Evolutionary conservation across 2,329 filamentous ascomycete genomes (phyloP), one percentile per base, ranked within the genome.

Genomic region (Neodidymelliopsis sp.): DNA sequence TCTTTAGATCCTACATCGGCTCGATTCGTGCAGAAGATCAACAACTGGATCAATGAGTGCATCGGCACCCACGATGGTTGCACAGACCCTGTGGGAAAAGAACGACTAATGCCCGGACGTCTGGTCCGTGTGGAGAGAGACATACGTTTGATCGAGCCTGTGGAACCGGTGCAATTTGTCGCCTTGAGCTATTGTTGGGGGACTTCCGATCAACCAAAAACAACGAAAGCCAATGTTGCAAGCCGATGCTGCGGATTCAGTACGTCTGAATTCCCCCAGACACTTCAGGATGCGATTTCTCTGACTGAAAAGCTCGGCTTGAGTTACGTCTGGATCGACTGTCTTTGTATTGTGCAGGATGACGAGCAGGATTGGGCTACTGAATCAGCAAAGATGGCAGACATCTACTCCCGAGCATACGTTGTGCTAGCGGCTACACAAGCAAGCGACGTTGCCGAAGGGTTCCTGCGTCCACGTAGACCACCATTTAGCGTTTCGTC

Each of bases 321-420:
- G 6, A 23, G 39, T 2, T 60, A 59, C 20, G n/a, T 61, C 7
- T 64, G 60, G 59, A 55, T 64, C 8, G 60, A 64, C 29, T 43
- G 44, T 3, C 28, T 64, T 0, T 63, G 60, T 28, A 63, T 62
- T 18, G 40, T 62, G 11, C 60, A 62, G 38, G 60, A 62, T 19
- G 49, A 49, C 6, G 25, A 23, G 6, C 36, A 50, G 2, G 56
- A 61, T 10, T 61, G 58, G 53, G 49, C 48, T 20, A 13, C 23
- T 2, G 54, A 63, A 29, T 41, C 52, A 4, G 46, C 57, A 1
- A 54, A 45, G 4, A 61, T 63, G 57, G 42, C 28, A 11, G 24
- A 46, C 6, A 48, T 63, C 9, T 61, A 61, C 18, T 50, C 44
- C 3, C 27, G 33, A 2, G 55, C 57, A 1, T 28, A 54, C n/a